Base-by-base conservation (phyloP, 2,329 filamentous ascomycete species). In the Claviceps quebecensis region DNA sequence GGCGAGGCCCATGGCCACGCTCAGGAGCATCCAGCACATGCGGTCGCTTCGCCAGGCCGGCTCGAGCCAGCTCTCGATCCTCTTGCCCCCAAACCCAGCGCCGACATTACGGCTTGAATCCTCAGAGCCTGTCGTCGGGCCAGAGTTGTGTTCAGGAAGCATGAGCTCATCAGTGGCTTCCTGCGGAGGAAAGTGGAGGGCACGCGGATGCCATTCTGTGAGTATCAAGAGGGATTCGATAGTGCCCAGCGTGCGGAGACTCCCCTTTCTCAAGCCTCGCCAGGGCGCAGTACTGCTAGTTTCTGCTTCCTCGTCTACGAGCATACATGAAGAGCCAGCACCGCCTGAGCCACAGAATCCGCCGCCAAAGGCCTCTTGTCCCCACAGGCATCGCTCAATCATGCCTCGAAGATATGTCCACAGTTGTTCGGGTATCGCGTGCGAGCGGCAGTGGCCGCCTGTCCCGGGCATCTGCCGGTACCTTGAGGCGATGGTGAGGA, bases 1-100 rank as follows among this genome's bases (percentile, higher is more conserved):
- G 0, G 87, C 88, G 39, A 97, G 73, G 1, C 89, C 86, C 72
- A 91, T 86, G 14, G 88, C 89, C 39, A 89, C 94, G 61, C 88
- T 94, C 34, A 97, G 76, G 14, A 97, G 73, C 88, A 96, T 96
- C 91, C 91, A 96, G 63, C 87, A 95, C 87, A 96, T 95, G 51
- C 89, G 85, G 61, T 96, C 91, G 56, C 85, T 88, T 59, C 91
- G 78, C 88, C 91, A 96, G 8, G 88, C 91, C 2, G 93, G 93
- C 65, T 98, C 93, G 4, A 97, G 79, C 88, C 93, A 97, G 64
- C 88, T 91, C 63, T 95, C 89, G 56, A 96, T 93, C 29, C 89
- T 76, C 64, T 86, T 84, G 9, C 87, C 88, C 45, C 88, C 87
- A 19, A 88, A 77, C n/a, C 80, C 79, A 34, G 76, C 77, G 4